Conservation (phyloP, 164 flowering plant species). For the Nymphaea thermarum region DNA sequence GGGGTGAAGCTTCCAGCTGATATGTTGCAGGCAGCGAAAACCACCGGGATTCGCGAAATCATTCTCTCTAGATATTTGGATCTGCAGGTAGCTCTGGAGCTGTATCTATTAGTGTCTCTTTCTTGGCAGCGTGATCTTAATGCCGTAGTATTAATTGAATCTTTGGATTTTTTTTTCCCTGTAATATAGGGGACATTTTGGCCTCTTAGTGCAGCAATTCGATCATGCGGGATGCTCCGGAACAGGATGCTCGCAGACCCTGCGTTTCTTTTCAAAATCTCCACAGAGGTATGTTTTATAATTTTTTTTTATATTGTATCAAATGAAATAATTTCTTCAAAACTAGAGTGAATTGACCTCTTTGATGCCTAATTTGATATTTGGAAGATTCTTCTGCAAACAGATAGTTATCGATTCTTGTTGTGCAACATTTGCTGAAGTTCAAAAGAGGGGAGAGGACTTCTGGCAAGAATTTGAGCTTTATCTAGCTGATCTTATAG, state of each 20-base stretch:
- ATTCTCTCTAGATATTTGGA: slow-evolving; percentile 59
- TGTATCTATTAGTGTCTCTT: neutral
- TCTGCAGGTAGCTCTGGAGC: slow-evolving; percentile 38
- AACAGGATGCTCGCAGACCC: slow-evolving; percentile 93
- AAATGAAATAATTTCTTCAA: too few species aligned
- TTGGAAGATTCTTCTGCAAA: neutral
- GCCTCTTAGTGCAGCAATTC: slow-evolving; percentile 55
- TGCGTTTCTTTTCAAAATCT: slow-evolving; percentile 79
- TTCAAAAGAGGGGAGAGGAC: slow-evolving; percentile 90
- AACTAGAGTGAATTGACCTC: too few species aligned
- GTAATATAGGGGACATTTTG: slow-evolving; percentile 39
- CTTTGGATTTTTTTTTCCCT: neutral
- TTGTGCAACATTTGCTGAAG: slow-evolving; percentile 96
- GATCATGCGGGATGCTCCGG: slow-evolving; percentile 56
- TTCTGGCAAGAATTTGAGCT: slow-evolving; percentile 97
- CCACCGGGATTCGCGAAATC: slow-evolving; percentile 42
- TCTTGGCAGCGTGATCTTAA: too few species aligned
- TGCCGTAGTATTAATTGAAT: neutral
- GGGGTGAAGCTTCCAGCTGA: slow-evolving; percentile 56
- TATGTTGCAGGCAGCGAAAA: slow-evolving; percentile 70
- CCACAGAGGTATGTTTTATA: slow-evolving; percentile 57
- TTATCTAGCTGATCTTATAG: slow-evolving; percentile 76
- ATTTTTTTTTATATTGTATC: neutral
- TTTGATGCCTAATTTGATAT: too few species aligned
- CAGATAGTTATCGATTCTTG: slow-evolving; percentile 83